phyloP scores from a whole-genome alignment of 139 green algal species.

The Chlorella ohadii region DNA sequence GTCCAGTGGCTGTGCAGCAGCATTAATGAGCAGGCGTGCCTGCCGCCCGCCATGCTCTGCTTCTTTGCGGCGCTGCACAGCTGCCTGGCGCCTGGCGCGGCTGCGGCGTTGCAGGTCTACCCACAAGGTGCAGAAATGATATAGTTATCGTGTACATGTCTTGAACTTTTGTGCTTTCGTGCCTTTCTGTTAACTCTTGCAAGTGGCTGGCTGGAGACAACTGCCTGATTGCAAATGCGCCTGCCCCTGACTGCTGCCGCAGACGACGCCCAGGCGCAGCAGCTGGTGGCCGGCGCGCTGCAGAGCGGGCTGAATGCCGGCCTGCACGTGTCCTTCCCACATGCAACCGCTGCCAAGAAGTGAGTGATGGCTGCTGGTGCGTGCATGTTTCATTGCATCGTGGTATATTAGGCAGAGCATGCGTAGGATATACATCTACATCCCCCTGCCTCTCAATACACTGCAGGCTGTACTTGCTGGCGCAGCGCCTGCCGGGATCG shows the following conservation, averaged over 20 bases:
- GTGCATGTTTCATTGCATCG: not conserved
- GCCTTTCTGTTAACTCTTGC: too few species aligned
- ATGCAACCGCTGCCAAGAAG: constrained; percentile 50
- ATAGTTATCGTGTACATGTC: too few species aligned
- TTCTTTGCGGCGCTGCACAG: constrained; percentile 30
- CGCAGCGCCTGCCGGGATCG: not conserved
- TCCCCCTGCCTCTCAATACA: not conserved
- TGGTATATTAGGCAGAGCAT: not conserved
- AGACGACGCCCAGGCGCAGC: constrained; percentile 37
- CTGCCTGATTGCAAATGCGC: too few species aligned
- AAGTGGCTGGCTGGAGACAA: too few species aligned
- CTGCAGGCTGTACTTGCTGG: constrained; percentile 1
- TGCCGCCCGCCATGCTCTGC: not conserved
- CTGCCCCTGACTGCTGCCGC: not conserved
- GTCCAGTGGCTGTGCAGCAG: constrained; percentile 57
- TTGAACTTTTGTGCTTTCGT: too few species aligned
- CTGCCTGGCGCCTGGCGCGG: constrained; percentile 14
- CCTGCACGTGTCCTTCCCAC: constrained; percentile 48
- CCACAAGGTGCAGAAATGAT: constrained; percentile 29
- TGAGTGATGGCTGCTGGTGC: not conserved
- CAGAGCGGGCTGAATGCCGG: constrained; percentile 29
- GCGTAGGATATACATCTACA: not conserved
- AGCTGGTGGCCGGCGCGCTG: constrained; percentile 31
- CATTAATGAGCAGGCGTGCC: not conserved
- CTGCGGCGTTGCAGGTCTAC: constrained; percentile 51